Evolutionary conservation across 345 rosid genomes (phyloP), one percentile per base, ranked within the genome.

Genomic region (Carallia brachiata): DNA sequence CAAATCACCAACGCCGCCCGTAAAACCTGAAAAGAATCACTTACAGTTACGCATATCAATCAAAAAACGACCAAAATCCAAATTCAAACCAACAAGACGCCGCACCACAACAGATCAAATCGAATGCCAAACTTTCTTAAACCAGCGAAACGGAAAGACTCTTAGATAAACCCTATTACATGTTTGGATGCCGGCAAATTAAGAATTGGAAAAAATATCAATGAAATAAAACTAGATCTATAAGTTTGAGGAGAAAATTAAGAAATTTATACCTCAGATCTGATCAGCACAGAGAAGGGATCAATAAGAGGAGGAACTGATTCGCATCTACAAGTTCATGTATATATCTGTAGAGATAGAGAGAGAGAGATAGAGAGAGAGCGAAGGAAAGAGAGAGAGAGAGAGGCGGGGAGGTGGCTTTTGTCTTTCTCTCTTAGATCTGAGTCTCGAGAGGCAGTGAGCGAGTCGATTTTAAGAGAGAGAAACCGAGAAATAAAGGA

Each of bases 261-360:
- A 62, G 2, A 52, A 37, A 53, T 4, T 48, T 23, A 28, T 65
- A 66, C 77, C 66, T 53, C 53, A 61, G 67, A 66, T 66, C 77
- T 53, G 71, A 60, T 65, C 34, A 9, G 61, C 34, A 58, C 65
- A 37, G 62, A 56, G 16, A 9, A 27, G 31, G 6, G 31, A 56
- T 27, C 32, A 27, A 27, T 23, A 13, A 10, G 64, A 59, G 10
- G 37, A 63, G 27, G 16, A 56, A 56, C 48, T 19, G 34, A 65
- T 60, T 37, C 47, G 67, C 66, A 71, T 53, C 39, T 39, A 62
- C 40, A 59, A 66, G 16, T 44, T 15, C 50, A 1, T 44, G 3
- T 44, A 27, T 56, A 10, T 23, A 23, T 52, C 13, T 15, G 27
- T 69, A n/a, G 32, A 48, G 9, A 6, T 9, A 53, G 6, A 37